Percentiles rank a stretch among this genome's conserved stretches.
phyloP scores from a whole-genome alignment of 371 early-diverging fungal species.

The Astathelohania contejeani region DNA sequence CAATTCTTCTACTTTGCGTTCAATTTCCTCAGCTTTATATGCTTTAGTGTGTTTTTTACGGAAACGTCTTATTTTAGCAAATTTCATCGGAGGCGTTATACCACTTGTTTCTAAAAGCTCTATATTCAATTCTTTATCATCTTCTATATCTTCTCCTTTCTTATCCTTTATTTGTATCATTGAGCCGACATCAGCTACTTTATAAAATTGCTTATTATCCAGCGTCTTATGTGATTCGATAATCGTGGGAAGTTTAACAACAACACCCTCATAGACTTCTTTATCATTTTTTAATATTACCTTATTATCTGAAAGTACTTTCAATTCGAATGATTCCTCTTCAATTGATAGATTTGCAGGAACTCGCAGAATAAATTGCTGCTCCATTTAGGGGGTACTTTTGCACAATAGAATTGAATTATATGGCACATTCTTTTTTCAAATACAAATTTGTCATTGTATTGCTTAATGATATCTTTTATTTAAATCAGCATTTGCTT shows the following conservation, averaged over 20 bases:
- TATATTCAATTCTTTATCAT: not conserved
- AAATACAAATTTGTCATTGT: no score
- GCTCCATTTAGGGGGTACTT: no score
- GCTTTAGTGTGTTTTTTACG: conserved; percentile 24
- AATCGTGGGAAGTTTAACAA: conserved; percentile 81
- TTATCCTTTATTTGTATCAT: not conserved
- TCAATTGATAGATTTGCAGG: no score
- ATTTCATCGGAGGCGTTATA: conserved; percentile 48
- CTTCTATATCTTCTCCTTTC: not conserved
- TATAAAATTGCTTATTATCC: conserved; percentile 79
- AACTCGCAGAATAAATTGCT: no score
- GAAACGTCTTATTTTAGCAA: conserved; percentile 39
- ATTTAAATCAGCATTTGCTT: no score
- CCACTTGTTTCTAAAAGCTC: conserved; percentile 23
- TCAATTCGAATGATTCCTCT: no score
- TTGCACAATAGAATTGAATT: no score
- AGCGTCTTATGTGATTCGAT: conserved; percentile 81
- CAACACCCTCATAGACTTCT: no score
- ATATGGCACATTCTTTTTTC: no score
- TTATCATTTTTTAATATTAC: no score
- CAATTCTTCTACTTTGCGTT: conserved; percentile 39
- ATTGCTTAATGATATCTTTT: no score
- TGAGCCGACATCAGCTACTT: conserved; percentile 61
- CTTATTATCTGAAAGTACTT: no score
- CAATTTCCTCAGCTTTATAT: conserved; percentile 39